A percentile compares a stretch with the other conserved stretches of the same genome.
Conservation (phyloP, 1,139 yeast genomes). For the Taphrina deformans region DNA sequence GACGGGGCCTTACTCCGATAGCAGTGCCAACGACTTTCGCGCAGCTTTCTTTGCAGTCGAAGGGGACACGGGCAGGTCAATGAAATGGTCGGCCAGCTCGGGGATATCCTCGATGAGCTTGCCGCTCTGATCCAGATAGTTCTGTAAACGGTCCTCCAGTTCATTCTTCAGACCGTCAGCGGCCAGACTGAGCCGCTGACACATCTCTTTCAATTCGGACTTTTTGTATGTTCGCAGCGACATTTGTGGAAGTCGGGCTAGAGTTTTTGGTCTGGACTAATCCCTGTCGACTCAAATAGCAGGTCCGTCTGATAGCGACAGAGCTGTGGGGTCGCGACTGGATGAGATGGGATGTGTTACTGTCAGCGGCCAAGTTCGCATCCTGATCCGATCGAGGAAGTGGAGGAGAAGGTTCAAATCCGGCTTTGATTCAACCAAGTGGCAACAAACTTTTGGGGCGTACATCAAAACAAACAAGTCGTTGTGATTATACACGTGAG, state of each 20-base stretch:
- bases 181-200: conserved; percentile 12
- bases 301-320: background rate
- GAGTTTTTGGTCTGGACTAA: no score
- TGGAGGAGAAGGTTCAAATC: background rate
- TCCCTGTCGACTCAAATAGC: no score
- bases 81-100: conserved; percentile 27
- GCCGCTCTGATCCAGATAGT: conserved; percentile 21
- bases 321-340: conserved; percentile 8
- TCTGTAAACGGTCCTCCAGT: conserved; percentile 26
- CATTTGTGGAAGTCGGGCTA: background rate
- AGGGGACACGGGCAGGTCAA: conserved; percentile 29
- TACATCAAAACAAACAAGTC: conserved; percentile 1
- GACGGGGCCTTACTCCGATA: conserved; percentile 18
- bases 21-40: conserved; percentile 18
- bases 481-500: background rate
- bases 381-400: background rate
- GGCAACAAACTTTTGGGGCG: background rate
- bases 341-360: background rate
- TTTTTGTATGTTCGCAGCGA: conserved; percentile 19
- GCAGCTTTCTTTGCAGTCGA: conserved; percentile 27
- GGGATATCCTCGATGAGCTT: conserved; percentile 19
- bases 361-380: conserved; percentile 8
- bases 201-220: conserved; percentile 24
- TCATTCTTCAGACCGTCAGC: conserved; percentile 23
- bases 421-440: background rate